Evolutionary conservation across 495 filamentous ascomycete species (phyloP).

Genomic region (Aspergillus biplanus): DNA sequence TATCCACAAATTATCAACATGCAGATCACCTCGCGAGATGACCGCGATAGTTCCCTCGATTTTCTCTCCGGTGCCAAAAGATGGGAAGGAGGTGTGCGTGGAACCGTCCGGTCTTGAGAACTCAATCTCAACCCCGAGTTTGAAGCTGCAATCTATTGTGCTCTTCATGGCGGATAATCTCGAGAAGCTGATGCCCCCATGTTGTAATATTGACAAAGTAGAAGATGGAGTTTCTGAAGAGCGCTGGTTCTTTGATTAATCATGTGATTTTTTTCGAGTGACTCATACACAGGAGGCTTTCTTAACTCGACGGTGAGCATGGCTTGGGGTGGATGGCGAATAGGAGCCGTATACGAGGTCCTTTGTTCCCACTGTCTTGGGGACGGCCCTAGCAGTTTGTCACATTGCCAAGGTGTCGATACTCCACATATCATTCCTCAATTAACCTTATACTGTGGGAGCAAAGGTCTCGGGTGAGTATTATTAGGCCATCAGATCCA

Average conservation of each 20-base stretch:
- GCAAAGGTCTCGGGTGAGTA: background rate
- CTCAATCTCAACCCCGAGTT: conserved; percentile 3
- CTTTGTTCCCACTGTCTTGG: background rate
- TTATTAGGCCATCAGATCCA: too few species aligned
- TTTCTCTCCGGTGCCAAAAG: conserved; percentile 13
- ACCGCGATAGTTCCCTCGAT: conserved; percentile 9
- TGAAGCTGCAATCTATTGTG: conserved; percentile 8
- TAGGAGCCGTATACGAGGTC: background rate
- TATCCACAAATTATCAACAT: conserved; percentile 6
- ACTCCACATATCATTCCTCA: background rate
- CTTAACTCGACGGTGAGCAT: background rate
- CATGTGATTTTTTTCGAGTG: background rate
- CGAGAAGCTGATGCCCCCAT: background rate
- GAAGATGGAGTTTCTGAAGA: background rate
- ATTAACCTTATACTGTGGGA: background rate
- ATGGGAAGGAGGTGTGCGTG: background rate
- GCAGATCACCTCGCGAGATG: background rate
- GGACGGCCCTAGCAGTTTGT: background rate
- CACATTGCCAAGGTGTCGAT: background rate
- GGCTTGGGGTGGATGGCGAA: background rate
- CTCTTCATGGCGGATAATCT: background rate
- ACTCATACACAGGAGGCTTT: background rate
- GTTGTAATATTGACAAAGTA: background rate
- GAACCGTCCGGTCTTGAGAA: background rate
- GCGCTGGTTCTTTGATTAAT: background rate